phyloP scores from a whole-genome alignment of 2,329 filamentous ascomycete genomes.

The Trichophyton equinum region DNA sequence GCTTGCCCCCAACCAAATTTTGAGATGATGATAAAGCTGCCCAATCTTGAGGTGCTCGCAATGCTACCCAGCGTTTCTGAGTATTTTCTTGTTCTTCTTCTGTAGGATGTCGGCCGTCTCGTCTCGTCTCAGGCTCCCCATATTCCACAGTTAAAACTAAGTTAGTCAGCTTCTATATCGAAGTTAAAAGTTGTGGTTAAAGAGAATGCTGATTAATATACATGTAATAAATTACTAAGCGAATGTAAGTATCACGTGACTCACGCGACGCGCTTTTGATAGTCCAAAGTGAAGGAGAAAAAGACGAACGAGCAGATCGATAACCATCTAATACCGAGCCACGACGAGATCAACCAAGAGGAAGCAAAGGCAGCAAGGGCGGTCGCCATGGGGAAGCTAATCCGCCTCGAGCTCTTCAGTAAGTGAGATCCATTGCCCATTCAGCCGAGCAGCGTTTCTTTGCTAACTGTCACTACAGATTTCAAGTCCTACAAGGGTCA shows the following conservation, averaged over 20 bases:
- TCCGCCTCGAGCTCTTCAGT: constrained; percentile 90
- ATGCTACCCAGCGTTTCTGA: too few relatives aligned
- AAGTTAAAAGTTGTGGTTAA: not conserved
- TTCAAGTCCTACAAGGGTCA: constrained; percentile 99
- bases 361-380: not conserved
- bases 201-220: not conserved
- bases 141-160: too few relatives aligned
- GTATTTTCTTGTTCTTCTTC: too few relatives aligned
- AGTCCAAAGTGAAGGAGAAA: not conserved
- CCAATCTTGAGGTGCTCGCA: too few relatives aligned
- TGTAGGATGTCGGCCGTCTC: too few relatives aligned
- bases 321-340: not conserved
- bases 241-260: not conserved
- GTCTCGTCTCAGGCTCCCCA: too few relatives aligned
- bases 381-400: constrained; percentile 77
- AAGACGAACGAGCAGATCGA: not conserved
- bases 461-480: constrained; percentile 43
- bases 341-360: not conserved
- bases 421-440: constrained; percentile 26
- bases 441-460: constrained; percentile 7
- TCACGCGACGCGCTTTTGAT: not conserved
- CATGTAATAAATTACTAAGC: not conserved
- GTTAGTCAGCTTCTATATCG: too few relatives aligned
- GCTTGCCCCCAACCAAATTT: too few relatives aligned
- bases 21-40: too few relatives aligned